These are phyloP conservation scores for Micractinium conductrix DNA, from an alignment of 139 green algal genomes.

Conservation along the genomic window DNA sequence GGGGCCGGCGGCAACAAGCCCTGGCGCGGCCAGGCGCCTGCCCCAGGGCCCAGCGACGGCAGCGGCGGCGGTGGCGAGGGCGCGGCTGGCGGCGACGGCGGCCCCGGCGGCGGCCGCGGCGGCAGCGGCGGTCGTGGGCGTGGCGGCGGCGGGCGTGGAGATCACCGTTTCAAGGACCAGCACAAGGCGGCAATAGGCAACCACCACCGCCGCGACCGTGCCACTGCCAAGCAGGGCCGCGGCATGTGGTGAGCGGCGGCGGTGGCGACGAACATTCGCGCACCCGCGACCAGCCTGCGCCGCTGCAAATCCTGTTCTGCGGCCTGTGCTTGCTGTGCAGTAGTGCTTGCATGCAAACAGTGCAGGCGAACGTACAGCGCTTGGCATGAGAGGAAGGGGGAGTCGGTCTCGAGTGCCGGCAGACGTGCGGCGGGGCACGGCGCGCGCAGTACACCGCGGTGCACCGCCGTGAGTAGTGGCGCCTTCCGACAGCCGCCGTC, in stretches of 20 bases:
- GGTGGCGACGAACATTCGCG: too few relatives aligned
- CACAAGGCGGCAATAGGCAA: slow-evolving; percentile 81
- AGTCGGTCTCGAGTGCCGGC: too few relatives aligned
- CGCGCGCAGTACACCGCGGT: too few relatives aligned
- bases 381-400: too few relatives aligned
- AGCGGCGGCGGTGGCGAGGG: not conserved
- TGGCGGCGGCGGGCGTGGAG: slow-evolving; percentile 4
- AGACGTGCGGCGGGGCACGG: too few relatives aligned
- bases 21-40: not conserved
- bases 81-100: not conserved
- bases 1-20: slow-evolving; percentile 67
- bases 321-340: too few relatives aligned
- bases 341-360: too few relatives aligned
- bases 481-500: too few relatives aligned
- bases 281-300: too few relatives aligned
- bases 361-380: too few relatives aligned
- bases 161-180: slow-evolving; percentile 69
- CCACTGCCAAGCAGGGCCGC: slow-evolving; percentile 60
- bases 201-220: slow-evolving; percentile 79
- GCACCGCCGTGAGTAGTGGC: too few relatives aligned
- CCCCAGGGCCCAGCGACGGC: not conserved
- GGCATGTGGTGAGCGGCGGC: slow-evolving; percentile 43
- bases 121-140: not conserved
- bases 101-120: not conserved
- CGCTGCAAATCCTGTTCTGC: too few relatives aligned